Evolutionary conservation across 139 green algal genomes (phyloP).

Genomic region (Micractinium sp.): DNA sequence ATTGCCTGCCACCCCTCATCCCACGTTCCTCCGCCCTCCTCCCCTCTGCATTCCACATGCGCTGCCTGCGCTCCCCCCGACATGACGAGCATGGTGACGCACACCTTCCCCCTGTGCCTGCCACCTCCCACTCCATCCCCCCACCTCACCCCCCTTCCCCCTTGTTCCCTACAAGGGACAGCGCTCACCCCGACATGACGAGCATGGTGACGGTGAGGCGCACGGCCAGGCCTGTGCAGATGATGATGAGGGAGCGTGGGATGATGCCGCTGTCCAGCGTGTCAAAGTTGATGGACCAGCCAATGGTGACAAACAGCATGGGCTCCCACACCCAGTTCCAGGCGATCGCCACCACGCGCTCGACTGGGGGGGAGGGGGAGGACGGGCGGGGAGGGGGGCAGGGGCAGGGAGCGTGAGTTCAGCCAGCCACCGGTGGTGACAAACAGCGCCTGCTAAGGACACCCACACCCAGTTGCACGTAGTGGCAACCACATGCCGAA

Average conservation of each 20-base stretch:
- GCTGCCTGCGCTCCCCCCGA: not conserved
- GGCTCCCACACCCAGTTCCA: constrained; percentile 68
- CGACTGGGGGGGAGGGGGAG: constrained; percentile 20
- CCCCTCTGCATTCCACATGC: no score
- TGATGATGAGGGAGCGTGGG: constrained; percentile 63
- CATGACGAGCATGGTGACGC: constrained; percentile 24
- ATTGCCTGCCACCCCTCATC: no score
- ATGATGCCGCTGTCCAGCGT: constrained; percentile 55
- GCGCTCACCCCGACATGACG: constrained; percentile 1
- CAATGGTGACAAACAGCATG: constrained; percentile 87
- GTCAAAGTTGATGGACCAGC: constrained; percentile 68
- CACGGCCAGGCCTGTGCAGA: constrained; percentile 41
- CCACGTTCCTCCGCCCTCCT: no score
- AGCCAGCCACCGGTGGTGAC: no score
- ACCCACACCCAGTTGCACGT: not conserved
- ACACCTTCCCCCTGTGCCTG: no score
- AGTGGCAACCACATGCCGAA: no score
- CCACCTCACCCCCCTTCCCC: not conserved
- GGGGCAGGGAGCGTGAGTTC: not conserved
- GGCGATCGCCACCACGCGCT: constrained; percentile 44
- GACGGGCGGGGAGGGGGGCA: not conserved
- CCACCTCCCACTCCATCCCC: no score
- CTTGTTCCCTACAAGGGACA: not conserved
- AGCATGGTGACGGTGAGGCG: constrained; percentile 12
- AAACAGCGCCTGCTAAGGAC: no score